These are phyloP conservation scores for Tetracladium maxilliforme DNA, from an alignment of 2,329 filamentous ascomycete species.

Conservation along the genomic window DNA sequence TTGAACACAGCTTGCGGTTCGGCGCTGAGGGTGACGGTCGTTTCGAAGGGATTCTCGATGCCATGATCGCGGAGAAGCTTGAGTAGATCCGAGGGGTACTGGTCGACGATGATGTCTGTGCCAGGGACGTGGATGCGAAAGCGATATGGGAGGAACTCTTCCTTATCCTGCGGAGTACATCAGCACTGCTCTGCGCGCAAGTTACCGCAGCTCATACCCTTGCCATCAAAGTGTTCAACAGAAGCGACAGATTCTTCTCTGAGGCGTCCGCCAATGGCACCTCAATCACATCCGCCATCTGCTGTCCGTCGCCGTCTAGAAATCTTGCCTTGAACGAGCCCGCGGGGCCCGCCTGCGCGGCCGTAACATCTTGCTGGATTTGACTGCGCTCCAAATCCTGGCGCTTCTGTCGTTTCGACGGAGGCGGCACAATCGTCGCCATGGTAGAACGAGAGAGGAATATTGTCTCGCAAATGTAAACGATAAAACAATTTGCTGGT, in stretches of 20 bases:
- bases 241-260: slow-evolving; percentile 76
- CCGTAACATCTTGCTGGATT: slow-evolving; percentile 63
- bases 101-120: too few relatives aligned
- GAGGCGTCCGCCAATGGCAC: slow-evolving; percentile 74
- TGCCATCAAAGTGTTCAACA: slow-evolving; percentile 73
- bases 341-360: too few relatives aligned
- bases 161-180: too few relatives aligned
- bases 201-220: slow-evolving; percentile 45
- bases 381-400: slow-evolving; percentile 57
- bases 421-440: slow-evolving; percentile 72
- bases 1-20: slow-evolving; percentile 86
- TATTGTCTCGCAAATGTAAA: too few relatives aligned
- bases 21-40: slow-evolving; percentile 37
- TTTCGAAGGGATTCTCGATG: slow-evolving; percentile 42
- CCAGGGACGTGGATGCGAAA: neutral
- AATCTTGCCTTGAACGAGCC: slow-evolving; percentile 81
- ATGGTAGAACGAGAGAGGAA: too few relatives aligned
- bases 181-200: too few relatives aligned
- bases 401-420: slow-evolving; percentile 74
- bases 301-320: slow-evolving; percentile 68
- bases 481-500: too few relatives aligned
- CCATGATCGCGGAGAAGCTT: slow-evolving; percentile 38
- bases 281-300: too few relatives aligned
- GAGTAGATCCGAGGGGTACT: too few relatives aligned
- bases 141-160: neutral